phyloP scores from a whole-genome alignment of 352 stramenopile species.

The Peronosclerospora sorghi region DNA sequence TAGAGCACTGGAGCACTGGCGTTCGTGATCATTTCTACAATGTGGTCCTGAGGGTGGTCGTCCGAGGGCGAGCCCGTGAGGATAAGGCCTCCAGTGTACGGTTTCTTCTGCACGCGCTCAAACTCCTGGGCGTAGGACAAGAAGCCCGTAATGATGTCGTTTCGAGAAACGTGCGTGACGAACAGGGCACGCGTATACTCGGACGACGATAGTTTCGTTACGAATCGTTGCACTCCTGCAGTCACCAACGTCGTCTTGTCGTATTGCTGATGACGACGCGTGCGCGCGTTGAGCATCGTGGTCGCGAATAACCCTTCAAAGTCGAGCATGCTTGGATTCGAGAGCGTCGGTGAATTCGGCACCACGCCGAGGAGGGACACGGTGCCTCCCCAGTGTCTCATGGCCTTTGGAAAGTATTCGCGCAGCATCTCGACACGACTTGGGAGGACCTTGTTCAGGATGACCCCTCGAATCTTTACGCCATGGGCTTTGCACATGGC shows the following conservation, averaged over 20 bases:
- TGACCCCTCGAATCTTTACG: conserved; percentile 89
- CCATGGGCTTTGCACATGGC: conserved; percentile 87
- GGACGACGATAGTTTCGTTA: conserved; percentile 68
- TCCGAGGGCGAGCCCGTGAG: conserved; percentile 69
- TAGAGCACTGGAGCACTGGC: conserved; percentile 62
- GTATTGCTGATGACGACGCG: conserved; percentile 69
- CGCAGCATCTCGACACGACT: conserved; percentile 77
- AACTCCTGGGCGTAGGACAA: conserved; percentile 72
- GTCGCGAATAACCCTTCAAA: conserved; percentile 83
- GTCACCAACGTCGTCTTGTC: conserved; percentile 74
- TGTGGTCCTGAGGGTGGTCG: conserved; percentile 69
- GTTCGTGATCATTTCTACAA: conserved; percentile 62
- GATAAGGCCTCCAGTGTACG: conserved; percentile 82
- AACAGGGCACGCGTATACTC: conserved; percentile 77
- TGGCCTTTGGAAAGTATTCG: conserved; percentile 82
- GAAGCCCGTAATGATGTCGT: conserved; percentile 87
- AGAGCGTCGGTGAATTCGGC: conserved; percentile 65
- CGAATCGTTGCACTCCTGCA: conserved; percentile 70
- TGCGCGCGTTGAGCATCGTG: conserved; percentile 35
- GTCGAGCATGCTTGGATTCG: conserved; percentile 79
- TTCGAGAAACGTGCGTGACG: conserved; percentile 82
- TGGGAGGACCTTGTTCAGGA: conserved; percentile 92
- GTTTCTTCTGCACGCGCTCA: conserved; percentile 45
- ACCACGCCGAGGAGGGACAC: conserved; percentile 79
- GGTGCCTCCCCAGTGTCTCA: conserved; percentile 47